Conservation (phyloP, 768 basidiomycete species). For the Paxillus rubicundulus region DNA sequence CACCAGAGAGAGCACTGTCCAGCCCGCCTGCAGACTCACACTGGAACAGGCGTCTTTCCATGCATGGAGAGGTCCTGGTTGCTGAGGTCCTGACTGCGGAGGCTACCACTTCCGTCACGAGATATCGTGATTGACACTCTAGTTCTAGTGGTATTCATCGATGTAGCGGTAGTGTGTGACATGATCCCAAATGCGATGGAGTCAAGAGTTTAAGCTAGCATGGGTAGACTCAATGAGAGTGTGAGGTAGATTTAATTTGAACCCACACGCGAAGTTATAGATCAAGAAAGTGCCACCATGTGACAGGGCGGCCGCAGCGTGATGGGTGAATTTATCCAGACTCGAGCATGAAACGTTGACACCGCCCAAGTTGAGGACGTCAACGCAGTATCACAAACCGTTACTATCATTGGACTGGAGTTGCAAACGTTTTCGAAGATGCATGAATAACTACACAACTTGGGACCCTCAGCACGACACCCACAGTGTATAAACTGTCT, state of each 20-base stretch:
- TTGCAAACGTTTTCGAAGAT: no score
- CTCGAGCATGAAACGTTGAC: no score
- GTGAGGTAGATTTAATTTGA: neutral
- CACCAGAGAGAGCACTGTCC: neutral
- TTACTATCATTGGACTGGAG: no score
- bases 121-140: neutral
- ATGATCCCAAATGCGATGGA: slow-evolving; percentile 8
- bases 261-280: neutral
- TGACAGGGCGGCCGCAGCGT: no score
- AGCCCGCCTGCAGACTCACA: slow-evolving; percentile 13
- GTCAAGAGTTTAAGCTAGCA: neutral
- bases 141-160: slow-evolving; percentile 11
- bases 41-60: slow-evolving; percentile 18
- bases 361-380: no score
- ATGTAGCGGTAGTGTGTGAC: slow-evolving; percentile 17
- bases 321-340: no score
- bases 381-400: no score
- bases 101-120: neutral
- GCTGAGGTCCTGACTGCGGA: neutral
- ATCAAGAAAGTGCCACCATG: no score
- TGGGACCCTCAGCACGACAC: no score
- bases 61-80: slow-evolving; percentile 2
- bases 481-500: no score
- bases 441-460: no score
- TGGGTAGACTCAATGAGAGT: neutral